Evolutionary conservation across 306 rosid species (phyloP), one percentile per base, ranked within the genome.

Genomic region (Leucaena leucocephala): DNA sequence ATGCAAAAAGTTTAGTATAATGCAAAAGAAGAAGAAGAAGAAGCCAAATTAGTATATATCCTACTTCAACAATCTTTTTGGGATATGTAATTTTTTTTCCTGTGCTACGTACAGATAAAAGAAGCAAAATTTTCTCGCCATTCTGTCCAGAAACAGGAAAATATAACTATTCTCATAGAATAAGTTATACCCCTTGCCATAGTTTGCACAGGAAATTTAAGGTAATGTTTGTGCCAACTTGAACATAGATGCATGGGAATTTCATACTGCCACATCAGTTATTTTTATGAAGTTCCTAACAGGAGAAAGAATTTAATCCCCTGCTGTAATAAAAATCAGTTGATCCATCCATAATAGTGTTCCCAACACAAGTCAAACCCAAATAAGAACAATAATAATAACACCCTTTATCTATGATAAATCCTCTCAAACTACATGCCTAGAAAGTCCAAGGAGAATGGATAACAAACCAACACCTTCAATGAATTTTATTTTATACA

Each of bases 21-120:
- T 57, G 63, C 63, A 19, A 3, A 57, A 7, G n/a, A 54, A 0
- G 14, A 0, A 1, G 4, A 17, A 19, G 19, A 19, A 55, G 3
- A 1, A 3, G 3, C 67, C 44, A 36, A 14, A 72, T 45, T 66
- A 38, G 27, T 66, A 46, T 42, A 45, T 17, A 12, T 35, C 75
- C 69, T 71, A 52, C 77, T 49, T 69, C 62, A 64, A 71, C 27
- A 42, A 77, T 66, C 72, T 64, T 8, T 71, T 43, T 38, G 44
- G 66, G 40, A 38, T 67, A 39, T 38, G 68, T 27, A 45, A 38
- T 8, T 36, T 9, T 54, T 54, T 21, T 21, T 46, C 59, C 49
- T 27, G 35, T 45, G 72, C 72, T 55, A 36, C 67, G 78, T 39
- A 44, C 58, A 55, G 49, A 50, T 67, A 50, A 65, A 71, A 19